phyloP scores from a whole-genome alignment of 1,284 basidiomycete species.

The Marasmius sp. region DNA sequence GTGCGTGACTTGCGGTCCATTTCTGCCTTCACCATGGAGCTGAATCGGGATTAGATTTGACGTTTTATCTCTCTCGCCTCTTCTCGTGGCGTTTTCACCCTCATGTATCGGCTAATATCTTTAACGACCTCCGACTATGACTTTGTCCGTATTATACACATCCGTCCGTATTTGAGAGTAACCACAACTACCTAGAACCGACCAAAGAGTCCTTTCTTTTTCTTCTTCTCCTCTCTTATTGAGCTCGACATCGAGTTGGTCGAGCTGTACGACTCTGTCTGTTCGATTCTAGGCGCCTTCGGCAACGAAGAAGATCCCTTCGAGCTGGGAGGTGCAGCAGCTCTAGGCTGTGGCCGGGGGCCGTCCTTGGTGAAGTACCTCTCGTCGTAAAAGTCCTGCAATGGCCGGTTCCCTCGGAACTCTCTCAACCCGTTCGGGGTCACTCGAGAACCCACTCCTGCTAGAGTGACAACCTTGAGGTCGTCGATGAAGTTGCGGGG shows the following conservation, averaged over 20 bases:
- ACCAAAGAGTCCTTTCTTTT: slow-evolving; percentile 76
- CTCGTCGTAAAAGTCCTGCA: slow-evolving; percentile 77
- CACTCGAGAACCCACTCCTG: slow-evolving; percentile 69
- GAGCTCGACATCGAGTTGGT: slow-evolving; percentile 44
- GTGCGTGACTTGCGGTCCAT: too few relatives aligned
- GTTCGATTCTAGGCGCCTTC: slow-evolving; percentile 39
- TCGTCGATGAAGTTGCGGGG: slow-evolving; percentile 87
- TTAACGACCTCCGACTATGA: too few relatives aligned
- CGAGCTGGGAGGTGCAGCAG: slow-evolving; percentile 30
- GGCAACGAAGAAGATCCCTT: slow-evolving; percentile 20
- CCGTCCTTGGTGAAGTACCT: slow-evolving; percentile 70
- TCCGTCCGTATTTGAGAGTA: too few relatives aligned
- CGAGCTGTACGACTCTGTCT: slow-evolving; percentile 49
- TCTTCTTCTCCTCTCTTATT: slow-evolving; percentile 68
- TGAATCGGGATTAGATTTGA: too few relatives aligned
- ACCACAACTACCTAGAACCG: not conserved
- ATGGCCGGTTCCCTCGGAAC: slow-evolving; percentile 46
- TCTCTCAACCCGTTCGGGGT: slow-evolving; percentile 75
- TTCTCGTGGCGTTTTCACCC: too few relatives aligned
- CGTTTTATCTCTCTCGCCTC: too few relatives aligned
- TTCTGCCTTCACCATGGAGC: too few relatives aligned
- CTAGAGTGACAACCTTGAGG: slow-evolving; percentile 81
- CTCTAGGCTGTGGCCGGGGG: slow-evolving; percentile 45
- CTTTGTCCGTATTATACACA: too few relatives aligned
- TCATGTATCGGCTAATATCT: too few relatives aligned